Evolutionary conservation across 2,329 filamentous ascomycete genomes (phyloP).

Genomic region (Epichloe amarillans): DNA sequence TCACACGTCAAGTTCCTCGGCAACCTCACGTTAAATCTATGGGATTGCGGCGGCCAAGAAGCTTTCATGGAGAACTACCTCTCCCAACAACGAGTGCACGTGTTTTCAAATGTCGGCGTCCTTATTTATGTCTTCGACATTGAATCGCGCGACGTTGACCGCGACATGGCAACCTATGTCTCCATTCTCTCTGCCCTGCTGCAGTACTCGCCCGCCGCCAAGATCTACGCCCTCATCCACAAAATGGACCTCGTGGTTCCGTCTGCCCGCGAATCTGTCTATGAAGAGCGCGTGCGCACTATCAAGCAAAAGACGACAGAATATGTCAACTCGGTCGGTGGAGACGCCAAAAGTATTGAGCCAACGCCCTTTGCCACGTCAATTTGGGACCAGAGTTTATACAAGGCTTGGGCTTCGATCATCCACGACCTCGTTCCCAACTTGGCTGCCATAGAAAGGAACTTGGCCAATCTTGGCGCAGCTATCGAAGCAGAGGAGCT

Average conservation of each 20-base stretch:
- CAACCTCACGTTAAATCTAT: slow-evolving; percentile 91
- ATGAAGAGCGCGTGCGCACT: slow-evolving; percentile 67
- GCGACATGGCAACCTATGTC: slow-evolving; percentile 83
- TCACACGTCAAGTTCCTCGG: slow-evolving; percentile 98
- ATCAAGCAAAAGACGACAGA: slow-evolving; percentile 61
- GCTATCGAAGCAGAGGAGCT: slow-evolving; percentile 89
- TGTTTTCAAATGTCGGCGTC: slow-evolving; percentile 92
- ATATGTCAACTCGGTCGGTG: slow-evolving; percentile 27
- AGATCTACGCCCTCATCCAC: slow-evolving; percentile 91
- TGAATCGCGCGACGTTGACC: slow-evolving; percentile 85
- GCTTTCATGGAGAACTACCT: slow-evolving; percentile 99
- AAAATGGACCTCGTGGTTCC: slow-evolving; percentile 95
- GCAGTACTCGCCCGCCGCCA: slow-evolving; percentile 69
- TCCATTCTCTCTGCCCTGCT: slow-evolving; percentile 79
- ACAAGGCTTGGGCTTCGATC: slow-evolving; percentile 96
- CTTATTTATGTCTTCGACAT: slow-evolving; percentile 99
- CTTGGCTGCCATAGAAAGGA: slow-evolving; percentile 71
- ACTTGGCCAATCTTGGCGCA: slow-evolving; percentile 68
- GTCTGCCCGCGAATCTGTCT: slow-evolving; percentile 65
- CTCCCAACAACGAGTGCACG: slow-evolving; percentile 84
- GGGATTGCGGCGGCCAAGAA: slow-evolving; percentile 98
- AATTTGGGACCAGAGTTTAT: slow-evolving; percentile 97
- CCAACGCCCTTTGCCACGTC: slow-evolving; percentile 87
- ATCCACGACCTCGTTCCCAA: slow-evolving; percentile 98
- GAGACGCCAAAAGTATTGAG: slow-evolving; percentile 33